Base-by-base conservation (phyloP, 2,329 filamentous ascomycete genomes). In the Tolypocladium pustulatum region DNA sequence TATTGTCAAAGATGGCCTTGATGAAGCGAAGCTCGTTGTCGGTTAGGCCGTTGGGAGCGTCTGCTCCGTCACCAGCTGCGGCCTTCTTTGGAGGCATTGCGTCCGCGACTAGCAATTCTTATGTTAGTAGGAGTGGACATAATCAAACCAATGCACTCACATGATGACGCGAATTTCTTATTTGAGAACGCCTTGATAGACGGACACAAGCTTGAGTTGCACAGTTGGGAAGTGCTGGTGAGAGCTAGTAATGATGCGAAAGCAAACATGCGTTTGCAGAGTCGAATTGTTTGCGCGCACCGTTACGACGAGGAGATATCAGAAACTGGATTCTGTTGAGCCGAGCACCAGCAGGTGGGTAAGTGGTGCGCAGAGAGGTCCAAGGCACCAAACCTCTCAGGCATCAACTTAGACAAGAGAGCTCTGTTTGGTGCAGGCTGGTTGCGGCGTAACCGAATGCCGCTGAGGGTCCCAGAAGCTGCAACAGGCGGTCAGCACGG, bases 1-100 rank as follows among this genome's bases (percentile, higher is more conserved):
- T 74, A 63, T 75, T 72, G 63, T 75, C 69, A 60, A 77, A 76
- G 43, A 76, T 66, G 15, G 71, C 70, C 58, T 75, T 73, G 65
- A 76, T 69, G 64, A 76, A 74, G 36, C 70, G 68, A 49, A 72
- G 64, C 40, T 76, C 75, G 25, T 60, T 64, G 1, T 71, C 68
- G 13, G 67, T 75, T 53, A 75, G 65, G 12, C 66, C 68, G 4
- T 34, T 55, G 27, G 66, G 58, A 12, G 59, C 36, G 0, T 65
- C 61, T 52, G 59, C 64, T 20, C 67, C 65, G 30, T 61, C 61
- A 37, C 57, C 30, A 53, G 60, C 46, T 32, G 62, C 37, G 6
- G 60, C 56, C 61, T 71, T 71, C 66, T 73, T 73, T 61, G 66
- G 61, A 63, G 71, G 61, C 71, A 73, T 73, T 12, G 17, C 65